Evolutionary conservation across 805 yeast genomes (phyloP).

Genomic region (Sporopachydermia quercuum): DNA sequence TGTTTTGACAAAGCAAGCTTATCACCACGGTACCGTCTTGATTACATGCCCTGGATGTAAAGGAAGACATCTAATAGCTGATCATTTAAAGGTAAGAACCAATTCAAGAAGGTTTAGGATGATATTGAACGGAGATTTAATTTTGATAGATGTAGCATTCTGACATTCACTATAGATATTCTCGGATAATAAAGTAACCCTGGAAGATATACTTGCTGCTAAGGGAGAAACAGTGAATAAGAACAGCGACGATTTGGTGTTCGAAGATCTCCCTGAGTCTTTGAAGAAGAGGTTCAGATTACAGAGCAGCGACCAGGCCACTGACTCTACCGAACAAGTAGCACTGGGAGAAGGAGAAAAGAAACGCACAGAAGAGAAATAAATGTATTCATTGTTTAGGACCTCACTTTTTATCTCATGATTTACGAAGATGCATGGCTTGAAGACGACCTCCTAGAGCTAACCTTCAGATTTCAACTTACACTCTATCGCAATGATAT

Average conservation of each 20-base stretch:
- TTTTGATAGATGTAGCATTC: neutral
- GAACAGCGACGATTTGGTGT: conserved; percentile 51
- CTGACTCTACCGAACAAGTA: too few species aligned
- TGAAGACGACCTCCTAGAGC: too few species aligned
- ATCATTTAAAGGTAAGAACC: conserved; percentile 44
- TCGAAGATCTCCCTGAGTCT: conserved; percentile 51
- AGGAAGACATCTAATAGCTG: conserved; percentile 82
- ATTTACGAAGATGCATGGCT: too few species aligned
- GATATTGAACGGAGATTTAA: neutral
- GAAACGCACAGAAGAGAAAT: too few species aligned
- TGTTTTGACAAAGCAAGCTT: conserved; percentile 85
- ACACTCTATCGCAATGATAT: too few species aligned
- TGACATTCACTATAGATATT: conserved; percentile 37
- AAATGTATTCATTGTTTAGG: too few species aligned
- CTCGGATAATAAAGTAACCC: conserved; percentile 59
- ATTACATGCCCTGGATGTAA: conserved; percentile 89
- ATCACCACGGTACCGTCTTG: conserved; percentile 70
- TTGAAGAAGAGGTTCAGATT: conserved; percentile 20
- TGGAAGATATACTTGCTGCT: conserved; percentile 62
- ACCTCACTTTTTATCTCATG: too few species aligned
- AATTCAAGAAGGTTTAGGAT: neutral
- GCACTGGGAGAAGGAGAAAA: too few species aligned
- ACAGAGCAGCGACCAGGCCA: too few species aligned
- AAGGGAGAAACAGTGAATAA: conserved; percentile 64
- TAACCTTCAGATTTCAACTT: too few species aligned